Base-by-base conservation (phyloP, 768 basidiomycete genomes). In the Tephrocybe sp. region DNA sequence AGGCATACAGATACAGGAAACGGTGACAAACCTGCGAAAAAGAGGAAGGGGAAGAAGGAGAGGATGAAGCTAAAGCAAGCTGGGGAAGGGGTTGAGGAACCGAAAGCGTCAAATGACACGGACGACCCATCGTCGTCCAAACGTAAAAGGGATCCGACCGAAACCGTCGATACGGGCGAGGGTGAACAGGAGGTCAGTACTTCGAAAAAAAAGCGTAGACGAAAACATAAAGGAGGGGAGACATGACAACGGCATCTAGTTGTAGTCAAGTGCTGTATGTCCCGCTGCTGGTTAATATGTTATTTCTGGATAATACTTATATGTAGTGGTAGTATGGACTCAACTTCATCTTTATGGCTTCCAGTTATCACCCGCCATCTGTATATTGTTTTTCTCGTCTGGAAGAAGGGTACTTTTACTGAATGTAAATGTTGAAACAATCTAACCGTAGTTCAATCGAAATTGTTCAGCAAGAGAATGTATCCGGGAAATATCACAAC, bases 1-100 rank as follows among this genome's bases (percentile, higher is more conserved):
- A 46, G 53, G 15, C 49, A 37, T 40, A 54, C 29, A 18, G 56
- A 49, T 27, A 58, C 45, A 12, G 55, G 2, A 18, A 25, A 46
- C 10, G 55, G 46, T 16, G 64, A 56, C 16, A 59, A 64, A 54
- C 69, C 67, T 36, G 60, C 52, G 50, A 86, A 85, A 73, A 86
- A 82, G 67, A 65, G 86, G 57, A 84, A 74, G 58, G 84, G 84
- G 11, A 86, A 79, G 75, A 86, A 86, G 67, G 84, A 87, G 65
- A 73, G 84, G 29, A 68, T 77, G 69, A 79, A 71, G 55, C 55
- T 73, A 57, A 83, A 75, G 57, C n/a, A n/a, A n/a, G 61, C 54
- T 23, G 65, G 38, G n/a, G 58, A 25, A 19, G 66, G 49, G 34
- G 69, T 39, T 7, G 61, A 57, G 16, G 56, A 41, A 4, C 59